Base-by-base conservation (phyloP, 805 yeast genomes). In the Brettanomyces custersianus region DNA sequence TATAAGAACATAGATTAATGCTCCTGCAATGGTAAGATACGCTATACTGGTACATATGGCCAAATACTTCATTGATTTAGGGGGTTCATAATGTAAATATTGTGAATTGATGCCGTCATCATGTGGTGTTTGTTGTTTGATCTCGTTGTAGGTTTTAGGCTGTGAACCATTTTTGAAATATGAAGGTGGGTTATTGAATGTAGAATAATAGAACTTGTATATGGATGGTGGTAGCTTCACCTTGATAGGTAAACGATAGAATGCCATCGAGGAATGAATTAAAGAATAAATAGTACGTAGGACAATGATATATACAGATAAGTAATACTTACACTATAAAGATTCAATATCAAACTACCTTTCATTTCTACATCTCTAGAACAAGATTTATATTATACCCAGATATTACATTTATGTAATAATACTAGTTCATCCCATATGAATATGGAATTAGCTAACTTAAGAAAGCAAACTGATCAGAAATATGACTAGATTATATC, bases 21-120 rank as follows among this genome's bases (percentile, higher is more conserved):
- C 34, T 5, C 26, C 33, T 3, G 43, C 43, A n/a, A 39, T 17
- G 5, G 40, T 38, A 3, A 39, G 21, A 26, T 38, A 40, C n/a
- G 43, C 42, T 17, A 45, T 23, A 3, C 43, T 40, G 15, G 22
- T 37, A 29, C 41, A 22, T 18, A 36, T 30, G 18, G 40, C 40
- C 26, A 29, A 35, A 20, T 40, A 42, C 16, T 32, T 32, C n/a
- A n/a, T n/a, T n/a, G n/a, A n/a, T n/a, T n/a, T n/a, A n/a, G n/a
- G n/a, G n/a, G 19, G n/a, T n/a, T n/a, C n/a, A n/a, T n/a, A n/a
- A n/a, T n/a, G n/a, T n/a, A n/a, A 12, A 22, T 22, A n/a, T n/a
- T n/a, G n/a, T n/a, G n/a, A n/a, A 13, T 9, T 8, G 9, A 8
- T 13, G 16, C 29, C 16, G 10, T 15, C n/a, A 13, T 27, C 8